Conservation (phyloP, 2,329 filamentous ascomycete genomes). For the Penicillium verrucosum region DNA sequence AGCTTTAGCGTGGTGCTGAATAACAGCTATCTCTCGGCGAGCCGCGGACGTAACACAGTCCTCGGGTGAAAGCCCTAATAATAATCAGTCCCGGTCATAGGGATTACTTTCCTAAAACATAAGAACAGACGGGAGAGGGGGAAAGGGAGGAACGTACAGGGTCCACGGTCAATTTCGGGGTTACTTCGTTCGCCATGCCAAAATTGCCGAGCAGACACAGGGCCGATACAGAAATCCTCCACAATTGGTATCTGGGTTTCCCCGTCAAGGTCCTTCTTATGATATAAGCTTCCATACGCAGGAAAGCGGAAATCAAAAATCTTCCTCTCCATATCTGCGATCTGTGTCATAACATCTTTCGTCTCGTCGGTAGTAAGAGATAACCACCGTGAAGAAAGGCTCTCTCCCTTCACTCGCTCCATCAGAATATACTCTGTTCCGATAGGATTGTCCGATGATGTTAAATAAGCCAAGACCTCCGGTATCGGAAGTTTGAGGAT, state of each 20-base stretch:
- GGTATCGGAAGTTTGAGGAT: slow-evolving; percentile 38
- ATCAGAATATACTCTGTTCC: slow-evolving; percentile 46
- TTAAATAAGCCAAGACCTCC: slow-evolving; percentile 36
- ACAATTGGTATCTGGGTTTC: slow-evolving; percentile 17
- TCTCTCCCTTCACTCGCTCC: slow-evolving; percentile 37
- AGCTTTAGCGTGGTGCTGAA: slow-evolving; percentile 23
- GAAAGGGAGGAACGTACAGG: slow-evolving; percentile 18
- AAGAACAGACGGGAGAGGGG: neutral
- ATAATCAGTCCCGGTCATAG: slow-evolving; percentile 7
- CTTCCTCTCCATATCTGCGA: slow-evolving; percentile 25
- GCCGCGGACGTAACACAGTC: slow-evolving; percentile 27
- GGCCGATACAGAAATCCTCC: slow-evolving; percentile 28
- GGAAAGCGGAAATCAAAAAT: slow-evolving; percentile 29
- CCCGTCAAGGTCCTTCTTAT: slow-evolving; percentile 19
- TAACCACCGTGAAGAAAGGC: slow-evolving; percentile 27
- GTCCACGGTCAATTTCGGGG: slow-evolving; percentile 25
- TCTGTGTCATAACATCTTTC: slow-evolving; percentile 27
- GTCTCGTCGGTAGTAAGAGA: slow-evolving; percentile 25
- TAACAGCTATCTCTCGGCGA: slow-evolving; percentile 24
- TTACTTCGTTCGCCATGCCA: slow-evolving; percentile 28
- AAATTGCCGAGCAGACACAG: slow-evolving; percentile 28
- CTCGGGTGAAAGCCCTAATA: slow-evolving; percentile 18
- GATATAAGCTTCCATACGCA: slow-evolving; percentile 29
- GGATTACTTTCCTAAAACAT: neutral
- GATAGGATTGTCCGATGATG: slow-evolving; percentile 35